These are phyloP conservation scores for Solanum paucissectum DNA, from an alignment of 257 asterid species.

Conservation along the genomic window DNA sequence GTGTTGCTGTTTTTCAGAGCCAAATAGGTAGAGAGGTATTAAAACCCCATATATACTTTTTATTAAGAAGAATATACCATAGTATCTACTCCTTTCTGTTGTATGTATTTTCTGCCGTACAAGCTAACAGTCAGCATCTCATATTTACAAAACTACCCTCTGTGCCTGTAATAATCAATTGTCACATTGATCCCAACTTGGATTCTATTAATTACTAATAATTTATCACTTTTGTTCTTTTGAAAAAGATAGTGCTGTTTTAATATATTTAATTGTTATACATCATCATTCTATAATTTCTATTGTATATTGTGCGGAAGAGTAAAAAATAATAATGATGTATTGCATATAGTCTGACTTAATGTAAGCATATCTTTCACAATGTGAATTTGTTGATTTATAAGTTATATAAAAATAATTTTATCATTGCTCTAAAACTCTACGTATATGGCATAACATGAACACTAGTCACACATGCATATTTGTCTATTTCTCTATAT, in stretches of 20 bases:
- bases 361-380: background rate
- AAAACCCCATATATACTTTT: background rate
- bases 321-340: background rate
- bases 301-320: too few species aligned
- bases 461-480: background rate
- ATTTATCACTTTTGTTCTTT: background rate
- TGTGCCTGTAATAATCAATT: background rate
- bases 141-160: background rate
- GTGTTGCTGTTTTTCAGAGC: background rate
- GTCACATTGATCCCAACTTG: background rate
- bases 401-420: too few species aligned
- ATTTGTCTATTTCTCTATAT: background rate
- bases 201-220: background rate
- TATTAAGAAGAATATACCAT: constrained; percentile 44
- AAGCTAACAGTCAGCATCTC: background rate
- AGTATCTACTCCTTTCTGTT: constrained; percentile 12
- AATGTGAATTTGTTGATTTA: too few species aligned
- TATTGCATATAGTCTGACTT: background rate
- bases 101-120: background rate
- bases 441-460: background rate
- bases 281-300: background rate
- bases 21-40: background rate
- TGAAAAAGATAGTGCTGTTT: background rate
- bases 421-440: too few species aligned
- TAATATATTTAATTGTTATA: background rate